A percentile compares a stretch with the other conserved stretches of the same genome.
Conservation (phyloP, 129 eudicot species). For the Centrapalus pauciflorus region DNA sequence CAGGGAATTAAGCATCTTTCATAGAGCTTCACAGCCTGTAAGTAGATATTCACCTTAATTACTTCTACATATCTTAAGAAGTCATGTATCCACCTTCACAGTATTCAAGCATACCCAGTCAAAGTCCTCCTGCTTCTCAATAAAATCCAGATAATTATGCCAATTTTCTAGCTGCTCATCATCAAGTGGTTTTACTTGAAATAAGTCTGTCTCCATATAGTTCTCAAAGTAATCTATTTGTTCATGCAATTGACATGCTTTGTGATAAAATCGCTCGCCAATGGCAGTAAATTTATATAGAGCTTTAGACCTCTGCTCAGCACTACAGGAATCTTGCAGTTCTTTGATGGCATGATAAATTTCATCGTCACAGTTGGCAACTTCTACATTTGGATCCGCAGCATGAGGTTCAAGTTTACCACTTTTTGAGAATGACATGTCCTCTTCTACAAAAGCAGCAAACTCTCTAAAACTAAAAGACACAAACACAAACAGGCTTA, state of each 20-base stretch:
- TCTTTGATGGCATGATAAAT: conserved; percentile 44
- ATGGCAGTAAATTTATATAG: conserved; percentile 45
- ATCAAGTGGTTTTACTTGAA: conserved; percentile 64
- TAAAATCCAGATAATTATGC: conserved; percentile 75
- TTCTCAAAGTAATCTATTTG: conserved; percentile 62
- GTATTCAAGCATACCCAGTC: conserved; percentile 54
- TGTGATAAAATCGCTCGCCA: conserved; percentile 54
- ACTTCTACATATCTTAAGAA: conserved; percentile 6
- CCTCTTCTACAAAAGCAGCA: conserved; percentile 67
- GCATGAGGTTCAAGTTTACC: conserved; percentile 37
- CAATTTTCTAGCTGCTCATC: conserved; percentile 65
- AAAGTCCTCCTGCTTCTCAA: conserved; percentile 76
- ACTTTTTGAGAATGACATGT: conserved; percentile 32
- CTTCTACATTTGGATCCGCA: conserved; percentile 25
- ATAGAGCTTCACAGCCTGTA: conserved; percentile 75
- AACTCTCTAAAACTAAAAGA: conserved; percentile 71
- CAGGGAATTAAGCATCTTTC: conserved; percentile 92
- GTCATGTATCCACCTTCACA: conserved; percentile 12
- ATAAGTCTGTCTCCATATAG: conserved; percentile 49
- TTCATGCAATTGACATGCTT: conserved; percentile 53
- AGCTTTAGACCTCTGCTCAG: conserved; percentile 40
- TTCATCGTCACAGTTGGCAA: conserved; percentile 34
- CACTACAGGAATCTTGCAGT: conserved; percentile 54
- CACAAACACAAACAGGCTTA: background rate
- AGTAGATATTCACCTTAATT: conserved; percentile 17